Evolutionary conservation across 352 stramenopile genomes (phyloP).

Genomic region (Globisporangium nagaii): DNA sequence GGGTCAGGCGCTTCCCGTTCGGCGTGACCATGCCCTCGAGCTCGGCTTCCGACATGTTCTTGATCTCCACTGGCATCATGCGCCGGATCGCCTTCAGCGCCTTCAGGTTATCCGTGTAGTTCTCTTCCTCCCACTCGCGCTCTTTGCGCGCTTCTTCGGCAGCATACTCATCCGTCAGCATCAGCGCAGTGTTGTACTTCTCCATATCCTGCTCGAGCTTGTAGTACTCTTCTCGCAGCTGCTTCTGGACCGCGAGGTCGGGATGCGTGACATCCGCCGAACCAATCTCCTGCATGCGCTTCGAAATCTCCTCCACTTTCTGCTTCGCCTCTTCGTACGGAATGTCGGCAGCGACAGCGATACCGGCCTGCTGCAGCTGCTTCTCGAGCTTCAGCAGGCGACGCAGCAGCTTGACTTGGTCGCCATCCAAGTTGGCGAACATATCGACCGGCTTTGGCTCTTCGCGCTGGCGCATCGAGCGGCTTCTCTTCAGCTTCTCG

Average conservation of each 20-base stretch:
- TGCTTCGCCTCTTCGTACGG: constrained; percentile 89
- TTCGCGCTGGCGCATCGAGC: constrained; percentile 40
- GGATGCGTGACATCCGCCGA: constrained; percentile 87
- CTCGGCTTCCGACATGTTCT: constrained; percentile 87
- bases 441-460: constrained; percentile 55
- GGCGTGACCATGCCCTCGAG: constrained; percentile 59
- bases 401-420: constrained; percentile 76
- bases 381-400: constrained; percentile 82
- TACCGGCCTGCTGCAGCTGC: constrained; percentile 78
- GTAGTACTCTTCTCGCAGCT: constrained; percentile 91
- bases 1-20: constrained; percentile 72
- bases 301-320: constrained; percentile 89
- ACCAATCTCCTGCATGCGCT: constrained; percentile 90
- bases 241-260: constrained; percentile 70
- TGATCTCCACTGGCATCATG: constrained; percentile 91
- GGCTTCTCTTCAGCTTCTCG: constrained; percentile 70
- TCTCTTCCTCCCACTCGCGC: constrained; percentile 89
- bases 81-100: constrained; percentile 85
- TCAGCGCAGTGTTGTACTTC: constrained; percentile 90
- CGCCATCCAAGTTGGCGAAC: constrained; percentile 64
- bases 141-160: constrained; percentile 89
- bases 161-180: constrained; percentile 91
- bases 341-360: constrained; percentile 90
- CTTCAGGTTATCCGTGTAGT: constrained; percentile 80
- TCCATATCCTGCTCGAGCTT: constrained; percentile 92